Base-by-base conservation (phyloP, 2,329 filamentous ascomycete species). In the Emydomyces testavorans region DNA sequence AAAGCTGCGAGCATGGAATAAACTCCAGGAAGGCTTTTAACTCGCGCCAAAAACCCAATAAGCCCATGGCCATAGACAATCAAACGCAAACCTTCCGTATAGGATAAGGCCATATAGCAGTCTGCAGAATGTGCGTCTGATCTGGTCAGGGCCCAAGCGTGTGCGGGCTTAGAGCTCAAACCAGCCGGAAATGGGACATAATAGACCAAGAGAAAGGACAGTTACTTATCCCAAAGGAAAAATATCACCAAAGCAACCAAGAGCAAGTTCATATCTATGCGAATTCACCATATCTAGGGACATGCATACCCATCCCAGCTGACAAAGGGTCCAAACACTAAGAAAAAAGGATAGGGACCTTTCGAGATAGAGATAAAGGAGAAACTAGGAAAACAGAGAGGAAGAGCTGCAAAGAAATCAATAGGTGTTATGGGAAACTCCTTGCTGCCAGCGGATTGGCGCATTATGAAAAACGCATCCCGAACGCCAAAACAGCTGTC, bases 341-440 rank as follows among this genome's bases (percentile, higher is more conserved):
- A 53, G 21, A 44, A 32, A 50, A 50, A 50, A 28, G 49, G 47
- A 45, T 23, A 42, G 15, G n/a, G n/a, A n/a, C n/a, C n/a, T n/a
- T n/a, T n/a, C n/a, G n/a, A n/a, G n/a, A n/a, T n/a, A n/a, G n/a
- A n/a, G n/a, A n/a, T n/a, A 26, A 29, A 16, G 42, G 34, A 21
- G 13, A 28, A 43, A 49, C n/a, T n/a, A n/a, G 26, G n/a, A 18
- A 10, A 44, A 47, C n/a, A 16, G 37, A 20, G 46, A 50, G 48
- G 40, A 39, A 51, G 36, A 35, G 44, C 7, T 7, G 45, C 16
- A 38, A 11, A 29, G 8, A 42, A 28, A 43, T 44, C 16, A 43
- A 21, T 20, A 31, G 15, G 31, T 36, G n/a, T 24, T 16, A 28
- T 23, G 20, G 13, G 21, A 26, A 16, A 28, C 26, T 11, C 31